phyloP scores from a whole-genome alignment of 1,284 basidiomycete genomes.

The Chalciporus piperatoides region DNA sequence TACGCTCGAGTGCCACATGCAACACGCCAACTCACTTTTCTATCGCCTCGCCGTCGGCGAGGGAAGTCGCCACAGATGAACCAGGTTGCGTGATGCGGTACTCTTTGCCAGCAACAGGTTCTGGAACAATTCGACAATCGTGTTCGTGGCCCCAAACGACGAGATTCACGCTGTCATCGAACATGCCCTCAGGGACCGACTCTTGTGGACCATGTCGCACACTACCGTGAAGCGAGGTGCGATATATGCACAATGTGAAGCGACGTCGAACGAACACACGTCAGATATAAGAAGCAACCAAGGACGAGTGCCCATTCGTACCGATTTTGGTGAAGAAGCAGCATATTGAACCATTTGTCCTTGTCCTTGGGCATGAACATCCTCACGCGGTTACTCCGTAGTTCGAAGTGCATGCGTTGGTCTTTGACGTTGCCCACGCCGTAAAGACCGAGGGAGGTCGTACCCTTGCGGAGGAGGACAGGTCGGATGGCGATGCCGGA shows the following conservation, averaged over 20 bases:
- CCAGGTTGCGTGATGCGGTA: constrained; percentile 96
- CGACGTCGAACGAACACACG: neutral
- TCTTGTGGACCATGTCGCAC: constrained; percentile 93
- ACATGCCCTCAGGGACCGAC: constrained; percentile 93
- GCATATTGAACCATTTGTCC: constrained; percentile 92
- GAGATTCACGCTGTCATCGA: constrained; percentile 91
- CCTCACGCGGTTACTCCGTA: constrained; percentile 87
- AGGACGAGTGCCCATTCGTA: constrained; percentile 38
- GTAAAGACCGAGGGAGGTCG: constrained; percentile 84
- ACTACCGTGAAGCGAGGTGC: too few species aligned
- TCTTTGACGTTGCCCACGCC: constrained; percentile 98
- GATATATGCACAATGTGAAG: constrained; percentile 10
- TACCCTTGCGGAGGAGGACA: constrained; percentile 87
- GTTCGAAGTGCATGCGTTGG: constrained; percentile 92
- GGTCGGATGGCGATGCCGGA: constrained; percentile 87
- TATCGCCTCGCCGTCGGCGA: constrained; percentile 86
- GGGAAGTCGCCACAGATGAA: constrained; percentile 89
- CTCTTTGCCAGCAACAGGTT: constrained; percentile 85
- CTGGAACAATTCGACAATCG: constrained; percentile 90
- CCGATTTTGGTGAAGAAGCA: constrained; percentile 97
- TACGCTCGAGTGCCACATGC: neutral
- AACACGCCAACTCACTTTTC: constrained; percentile 63
- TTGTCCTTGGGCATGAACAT: constrained; percentile 95
- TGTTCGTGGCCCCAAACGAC: constrained; percentile 99
- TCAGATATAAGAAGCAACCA: neutral